A percentile compares a stretch with the other conserved stretches of the same genome.
These are phyloP conservation scores for Solanum paucissectum DNA, from an alignment of 257 asterid genomes.

Conservation along the genomic window DNA sequence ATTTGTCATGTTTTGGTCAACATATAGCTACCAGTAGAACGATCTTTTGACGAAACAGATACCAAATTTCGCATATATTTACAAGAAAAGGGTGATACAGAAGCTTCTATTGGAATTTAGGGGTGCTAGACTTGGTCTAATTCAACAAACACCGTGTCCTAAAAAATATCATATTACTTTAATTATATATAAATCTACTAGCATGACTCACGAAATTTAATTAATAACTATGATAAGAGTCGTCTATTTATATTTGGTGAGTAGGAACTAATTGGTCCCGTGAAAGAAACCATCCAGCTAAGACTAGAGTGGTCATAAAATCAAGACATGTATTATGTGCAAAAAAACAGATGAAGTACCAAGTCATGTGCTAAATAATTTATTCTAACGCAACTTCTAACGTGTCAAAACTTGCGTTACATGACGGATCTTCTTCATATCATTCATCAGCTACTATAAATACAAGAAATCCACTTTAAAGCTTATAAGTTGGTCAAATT, in stretches of 20 bases:
- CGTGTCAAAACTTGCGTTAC: background rate
- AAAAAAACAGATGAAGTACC: background rate
- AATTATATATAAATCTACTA: background rate
- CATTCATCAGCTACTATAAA: too few species aligned
- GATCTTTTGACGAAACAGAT: background rate
- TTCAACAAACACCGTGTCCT: background rate
- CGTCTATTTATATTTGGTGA: background rate
- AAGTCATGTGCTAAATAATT: background rate
- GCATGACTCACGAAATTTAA: background rate
- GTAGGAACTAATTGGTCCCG: background rate
- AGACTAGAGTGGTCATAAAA: background rate
- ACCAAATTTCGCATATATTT: background rate
- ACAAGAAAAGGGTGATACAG: conserved; percentile 4
- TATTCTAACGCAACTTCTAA: background rate
- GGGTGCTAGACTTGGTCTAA: conserved; percentile 6
- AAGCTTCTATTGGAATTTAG: conserved; percentile 33
- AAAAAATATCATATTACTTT: background rate
- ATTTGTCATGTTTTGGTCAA: background rate
- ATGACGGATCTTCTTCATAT: background rate
- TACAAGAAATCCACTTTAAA: background rate
- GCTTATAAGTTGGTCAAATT: background rate
- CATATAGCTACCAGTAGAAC: background rate
- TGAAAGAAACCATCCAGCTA: background rate
- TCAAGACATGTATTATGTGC: background rate
- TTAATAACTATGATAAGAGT: background rate